Conservation (phyloP, 805 yeast genomes). For the Pichia kluyveri region DNA sequence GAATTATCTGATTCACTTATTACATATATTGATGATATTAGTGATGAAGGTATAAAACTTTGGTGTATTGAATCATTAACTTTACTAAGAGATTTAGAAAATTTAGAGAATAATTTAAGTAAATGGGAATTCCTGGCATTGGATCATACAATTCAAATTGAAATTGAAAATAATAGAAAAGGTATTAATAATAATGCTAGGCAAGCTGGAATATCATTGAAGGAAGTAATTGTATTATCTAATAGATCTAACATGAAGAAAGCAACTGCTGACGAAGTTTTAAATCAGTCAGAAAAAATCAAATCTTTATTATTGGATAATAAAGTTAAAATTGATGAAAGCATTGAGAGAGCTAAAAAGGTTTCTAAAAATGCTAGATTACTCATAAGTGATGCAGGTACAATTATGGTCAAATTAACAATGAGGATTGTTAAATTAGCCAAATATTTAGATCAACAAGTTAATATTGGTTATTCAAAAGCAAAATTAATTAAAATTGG, state of each 20-base stretch:
- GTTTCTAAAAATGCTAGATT: constrained; percentile 31
- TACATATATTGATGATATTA: constrained; percentile 33
- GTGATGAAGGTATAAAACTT: constrained; percentile 36
- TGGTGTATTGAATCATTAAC: constrained; percentile 40
- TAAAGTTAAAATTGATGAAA: constrained; percentile 32
- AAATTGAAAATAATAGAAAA: constrained; percentile 1
- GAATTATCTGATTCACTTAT: constrained; percentile 33
- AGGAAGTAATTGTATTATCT: not conserved
- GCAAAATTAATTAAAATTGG: constrained; percentile 59
- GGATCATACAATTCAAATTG: constrained; percentile 28
- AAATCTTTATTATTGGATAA: constrained; percentile 39
- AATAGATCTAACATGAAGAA: constrained; percentile 8
- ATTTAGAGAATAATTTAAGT: constrained; percentile 35
- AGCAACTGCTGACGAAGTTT: constrained; percentile 45
- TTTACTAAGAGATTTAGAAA: constrained; percentile 41
- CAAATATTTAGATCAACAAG: constrained; percentile 40
- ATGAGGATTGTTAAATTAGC: constrained; percentile 40
- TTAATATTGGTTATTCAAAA: constrained; percentile 53
- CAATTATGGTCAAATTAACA: constrained; percentile 35
- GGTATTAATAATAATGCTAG: constrained; percentile 13
- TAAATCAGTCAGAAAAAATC: constrained; percentile 20
- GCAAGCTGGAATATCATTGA: not conserved
- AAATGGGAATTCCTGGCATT: constrained; percentile 50
- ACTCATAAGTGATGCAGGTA: constrained; percentile 45
- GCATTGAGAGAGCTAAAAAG: constrained; percentile 28